Base-by-base conservation (phyloP, 108 stramenopile species). In the Cyclotella baltica region DNA sequence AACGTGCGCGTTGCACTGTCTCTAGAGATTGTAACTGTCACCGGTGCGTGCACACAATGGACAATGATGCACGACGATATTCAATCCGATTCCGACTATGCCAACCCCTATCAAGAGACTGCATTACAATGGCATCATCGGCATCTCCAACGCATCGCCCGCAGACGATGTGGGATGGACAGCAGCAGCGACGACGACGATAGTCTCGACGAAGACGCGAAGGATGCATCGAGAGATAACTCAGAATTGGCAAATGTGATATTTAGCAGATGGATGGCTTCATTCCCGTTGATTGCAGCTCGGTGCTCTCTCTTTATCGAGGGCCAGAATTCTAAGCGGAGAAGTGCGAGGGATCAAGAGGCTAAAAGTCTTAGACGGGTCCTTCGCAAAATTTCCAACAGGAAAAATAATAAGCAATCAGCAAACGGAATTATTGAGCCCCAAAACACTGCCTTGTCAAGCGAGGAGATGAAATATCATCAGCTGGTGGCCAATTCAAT, bases 91-190 rank as follows among this genome's bases (percentile, higher is more conserved):
- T 64, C 46, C 35, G 81, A 83, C 47, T 72, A 69, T 59, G 81
- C 76, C 57, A 55, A 83, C 16, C 81, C 81, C 20, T 83, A 83
- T 30, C 66, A 73, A 20, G 81, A 83, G 40, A 76, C 81, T 23
- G 81, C 81, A 43, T 50, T 37, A 0, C 33, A 71, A 28, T 83
- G 81, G 81, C 74, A 52, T 15, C 18, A 48, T 35, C 52, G 81
- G 31, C 51, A 62, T 62, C 16, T 48, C 1, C 75, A 50, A 22
- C 69, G 70, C 36, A 30, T 69, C 25, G 57, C 70, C 19, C 75
- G 75, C 34, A 69, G 70, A 38, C 70, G 55, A 23, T 68, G 67
- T 22, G 81, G 81, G 13, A 61, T 76, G 11, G 75, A 70, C 34
- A 72, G 63, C 62, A 75, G 70, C 40, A 75, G 74, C 52, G 43